phyloP scores from a whole-genome alignment of 2,329 filamentous ascomycete genomes.

The Paecilomyces fulvus region DNA sequence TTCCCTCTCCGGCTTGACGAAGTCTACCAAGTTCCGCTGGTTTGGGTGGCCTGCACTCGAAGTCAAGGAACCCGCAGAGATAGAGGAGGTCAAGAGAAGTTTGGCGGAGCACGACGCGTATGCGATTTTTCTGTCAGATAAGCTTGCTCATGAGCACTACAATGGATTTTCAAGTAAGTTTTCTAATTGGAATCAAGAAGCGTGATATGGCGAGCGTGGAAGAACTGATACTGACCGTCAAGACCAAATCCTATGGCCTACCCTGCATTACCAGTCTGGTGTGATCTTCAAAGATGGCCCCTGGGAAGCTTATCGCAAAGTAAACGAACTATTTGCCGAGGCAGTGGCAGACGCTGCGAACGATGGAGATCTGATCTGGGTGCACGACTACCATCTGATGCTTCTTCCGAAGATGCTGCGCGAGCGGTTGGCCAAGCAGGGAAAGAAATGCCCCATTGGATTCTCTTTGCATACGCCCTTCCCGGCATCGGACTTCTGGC shows the following conservation, averaged over 20 bases:
- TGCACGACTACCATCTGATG: conserved; percentile 96
- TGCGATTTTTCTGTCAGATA: conserved; percentile 79
- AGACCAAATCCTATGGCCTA: conserved; percentile 94
- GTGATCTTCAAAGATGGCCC: conserved; percentile 87
- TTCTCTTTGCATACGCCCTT: conserved; percentile 96
- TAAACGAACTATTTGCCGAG: conserved; percentile 82
- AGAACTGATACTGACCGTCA: conserved; percentile 51
- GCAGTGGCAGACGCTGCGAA: conserved; percentile 70
- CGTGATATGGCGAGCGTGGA: not conserved
- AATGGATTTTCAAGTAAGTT: conserved; percentile 85
- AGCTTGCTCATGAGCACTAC: conserved; percentile 85
- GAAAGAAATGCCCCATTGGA: conserved; percentile 79
- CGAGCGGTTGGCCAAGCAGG: conserved; percentile 59
- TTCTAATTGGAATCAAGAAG: not conserved
- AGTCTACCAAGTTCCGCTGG: conserved; percentile 87
- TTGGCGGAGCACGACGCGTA: conserved; percentile 74
- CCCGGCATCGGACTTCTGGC: conserved; percentile 85
- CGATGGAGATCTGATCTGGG: conserved; percentile 85
- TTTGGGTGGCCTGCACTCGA: conserved; percentile 93
- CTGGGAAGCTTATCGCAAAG: conserved; percentile 81
- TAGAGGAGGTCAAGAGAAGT: conserved; percentile 58
- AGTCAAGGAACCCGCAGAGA: conserved; percentile 65
- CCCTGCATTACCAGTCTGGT: conserved; percentile 93
- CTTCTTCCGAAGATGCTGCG: conserved; percentile 85
- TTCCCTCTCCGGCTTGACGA: conserved; percentile 76